These are phyloP conservation scores for Wickerhamiella spandovensis DNA, from an alignment of 805 yeast genomes.

Conservation along the genomic window DNA sequence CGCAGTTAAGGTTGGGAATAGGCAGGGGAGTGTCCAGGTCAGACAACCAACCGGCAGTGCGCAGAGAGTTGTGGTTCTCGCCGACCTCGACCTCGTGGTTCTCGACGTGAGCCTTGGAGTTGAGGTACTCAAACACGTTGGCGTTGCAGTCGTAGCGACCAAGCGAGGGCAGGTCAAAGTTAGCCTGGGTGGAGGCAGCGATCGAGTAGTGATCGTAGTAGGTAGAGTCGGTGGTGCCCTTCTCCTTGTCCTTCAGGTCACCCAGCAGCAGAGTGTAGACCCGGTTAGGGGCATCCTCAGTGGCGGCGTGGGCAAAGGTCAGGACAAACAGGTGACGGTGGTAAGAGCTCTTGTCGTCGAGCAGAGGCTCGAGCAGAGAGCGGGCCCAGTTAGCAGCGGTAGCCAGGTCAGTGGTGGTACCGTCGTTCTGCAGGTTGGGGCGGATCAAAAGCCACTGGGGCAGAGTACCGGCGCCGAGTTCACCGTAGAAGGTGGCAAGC, in stretches of 20 bases:
- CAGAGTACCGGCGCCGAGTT: constrained; percentile 28
- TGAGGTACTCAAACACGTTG: constrained; percentile 34
- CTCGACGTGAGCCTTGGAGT: constrained; percentile 21
- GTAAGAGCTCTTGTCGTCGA: constrained; percentile 26
- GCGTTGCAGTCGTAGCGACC: constrained; percentile 41
- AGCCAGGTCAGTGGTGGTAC: constrained; percentile 35
- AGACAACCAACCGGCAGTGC: constrained; percentile 17
- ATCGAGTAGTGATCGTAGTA: constrained; percentile 42
- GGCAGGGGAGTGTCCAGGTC: constrained; percentile 13
- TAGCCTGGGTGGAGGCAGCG: constrained; percentile 36
- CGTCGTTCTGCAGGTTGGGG: constrained; percentile 42
- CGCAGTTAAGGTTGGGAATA: constrained; percentile 22
- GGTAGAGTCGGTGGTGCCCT: constrained; percentile 34
- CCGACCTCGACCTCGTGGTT: constrained; percentile 11
- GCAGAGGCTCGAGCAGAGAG: constrained; percentile 32
- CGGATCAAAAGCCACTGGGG: constrained; percentile 44
- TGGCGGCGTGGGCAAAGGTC: constrained; percentile 39
- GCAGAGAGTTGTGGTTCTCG: constrained; percentile 18
- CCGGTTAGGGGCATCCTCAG: constrained; percentile 32
- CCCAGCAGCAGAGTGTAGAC: constrained; percentile 36
- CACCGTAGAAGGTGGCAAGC: constrained; percentile 32
- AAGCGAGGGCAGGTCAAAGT: constrained; percentile 37
- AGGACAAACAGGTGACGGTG: constrained; percentile 36
- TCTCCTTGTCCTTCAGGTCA: constrained; percentile 31
- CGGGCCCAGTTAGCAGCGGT: constrained; percentile 36